These are phyloP conservation scores for Mycena pura DNA, from an alignment of 768 basidiomycete genomes.

Conservation along the genomic window DNA sequence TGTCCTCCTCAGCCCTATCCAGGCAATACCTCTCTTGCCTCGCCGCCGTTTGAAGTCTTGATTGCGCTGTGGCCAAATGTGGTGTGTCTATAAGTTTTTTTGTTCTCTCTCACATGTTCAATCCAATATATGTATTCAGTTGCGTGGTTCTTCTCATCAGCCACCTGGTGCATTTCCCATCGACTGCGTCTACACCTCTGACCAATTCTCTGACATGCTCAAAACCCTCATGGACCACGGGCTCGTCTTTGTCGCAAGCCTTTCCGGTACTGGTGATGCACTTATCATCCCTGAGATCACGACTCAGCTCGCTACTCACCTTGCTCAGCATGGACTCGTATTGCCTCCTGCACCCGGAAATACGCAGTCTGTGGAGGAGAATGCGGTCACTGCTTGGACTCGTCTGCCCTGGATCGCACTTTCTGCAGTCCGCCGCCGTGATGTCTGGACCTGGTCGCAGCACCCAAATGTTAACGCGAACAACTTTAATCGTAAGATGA, in stretches of 20 bases:
- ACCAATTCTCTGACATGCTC: not conserved
- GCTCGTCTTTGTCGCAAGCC: not conserved
- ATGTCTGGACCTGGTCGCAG: not conserved
- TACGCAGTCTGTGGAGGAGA: too few species aligned
- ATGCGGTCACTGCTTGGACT: not conserved
- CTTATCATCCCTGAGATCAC: not conserved
- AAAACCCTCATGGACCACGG: not conserved
- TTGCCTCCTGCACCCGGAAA: not conserved
- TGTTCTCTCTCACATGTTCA: not conserved
- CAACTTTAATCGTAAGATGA: conserved; percentile 2
- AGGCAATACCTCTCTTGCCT: not conserved
- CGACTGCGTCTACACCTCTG: not conserved
- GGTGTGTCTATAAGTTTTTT: not conserved
- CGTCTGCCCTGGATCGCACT: not conserved
- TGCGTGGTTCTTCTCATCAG: not conserved
- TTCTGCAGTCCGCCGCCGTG: not conserved
- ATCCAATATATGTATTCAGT: not conserved
- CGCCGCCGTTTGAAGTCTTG: not conserved
- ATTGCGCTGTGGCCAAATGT: not conserved
- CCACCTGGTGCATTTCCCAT: not conserved
- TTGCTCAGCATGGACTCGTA: not conserved
- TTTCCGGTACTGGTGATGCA: not conserved
- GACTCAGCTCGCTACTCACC: not conserved
- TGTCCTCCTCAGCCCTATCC: not conserved
- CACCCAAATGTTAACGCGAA: not conserved